Conservation (phyloP, 2,329 filamentous ascomycete genomes). For the Alternaria arborescens region DNA sequence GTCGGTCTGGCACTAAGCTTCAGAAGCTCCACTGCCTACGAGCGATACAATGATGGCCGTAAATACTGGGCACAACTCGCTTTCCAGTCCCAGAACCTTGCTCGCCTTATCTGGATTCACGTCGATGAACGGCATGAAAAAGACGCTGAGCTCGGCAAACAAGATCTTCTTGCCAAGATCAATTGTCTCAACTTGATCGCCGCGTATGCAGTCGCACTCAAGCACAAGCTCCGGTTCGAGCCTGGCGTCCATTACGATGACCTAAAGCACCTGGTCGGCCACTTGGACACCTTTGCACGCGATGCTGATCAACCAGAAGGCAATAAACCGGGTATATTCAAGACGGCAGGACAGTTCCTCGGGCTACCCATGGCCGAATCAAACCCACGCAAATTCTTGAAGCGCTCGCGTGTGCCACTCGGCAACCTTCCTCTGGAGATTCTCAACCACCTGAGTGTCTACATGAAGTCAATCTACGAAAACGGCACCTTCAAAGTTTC, state of each 20-base stretch:
- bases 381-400: slow-evolving; percentile 79
- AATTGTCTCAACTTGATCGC: slow-evolving; percentile 74
- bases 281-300: slow-evolving; percentile 78
- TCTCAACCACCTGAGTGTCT: slow-evolving; percentile 72
- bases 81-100: slow-evolving; percentile 65
- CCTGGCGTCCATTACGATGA: slow-evolving; percentile 80
- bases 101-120: slow-evolving; percentile 87
- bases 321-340: slow-evolving; percentile 53
- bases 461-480: slow-evolving; percentile 68
- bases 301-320: slow-evolving; percentile 53
- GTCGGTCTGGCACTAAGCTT: slow-evolving; percentile 79
- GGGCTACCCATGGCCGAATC: slow-evolving; percentile 77
- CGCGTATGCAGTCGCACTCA: slow-evolving; percentile 77
- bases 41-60: slow-evolving; percentile 68
- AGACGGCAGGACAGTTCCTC: slow-evolving; percentile 73
- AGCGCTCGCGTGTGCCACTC: slow-evolving; percentile 73
- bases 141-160: slow-evolving; percentile 62
- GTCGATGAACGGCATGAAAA: slow-evolving; percentile 63
- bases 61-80: slow-evolving; percentile 69
- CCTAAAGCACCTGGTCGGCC: slow-evolving; percentile 71
- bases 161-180: slow-evolving; percentile 74
- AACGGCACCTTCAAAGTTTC: slow-evolving; percentile 63
- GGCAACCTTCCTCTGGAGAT: slow-evolving; percentile 85
- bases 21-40: slow-evolving; percentile 78
- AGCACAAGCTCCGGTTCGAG: slow-evolving; percentile 85